These are phyloP conservation scores for Tanacetum coccineum DNA, from an alignment of 129 eudicot genomes.

Conservation along the genomic window DNA sequence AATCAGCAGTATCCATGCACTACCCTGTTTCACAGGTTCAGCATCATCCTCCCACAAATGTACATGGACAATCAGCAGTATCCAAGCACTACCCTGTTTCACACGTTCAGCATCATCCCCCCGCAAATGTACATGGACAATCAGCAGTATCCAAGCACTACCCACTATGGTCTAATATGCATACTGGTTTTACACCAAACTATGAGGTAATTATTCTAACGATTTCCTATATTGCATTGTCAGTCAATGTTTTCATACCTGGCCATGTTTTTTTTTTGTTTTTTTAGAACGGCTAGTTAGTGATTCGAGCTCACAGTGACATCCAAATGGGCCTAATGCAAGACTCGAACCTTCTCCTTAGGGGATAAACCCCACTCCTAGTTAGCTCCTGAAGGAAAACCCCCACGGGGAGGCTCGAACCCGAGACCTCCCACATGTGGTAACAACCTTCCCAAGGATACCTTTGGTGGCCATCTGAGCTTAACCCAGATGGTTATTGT, in stretches of 20 bases:
- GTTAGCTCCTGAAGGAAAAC: too few relatives aligned
- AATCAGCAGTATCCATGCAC: constrained; percentile 35
- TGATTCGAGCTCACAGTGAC: too few relatives aligned
- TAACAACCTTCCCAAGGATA: too few relatives aligned
- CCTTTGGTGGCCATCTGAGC: too few relatives aligned
- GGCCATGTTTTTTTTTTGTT: too few relatives aligned
- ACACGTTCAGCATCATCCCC: constrained; percentile 43
- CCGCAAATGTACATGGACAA: constrained; percentile 27
- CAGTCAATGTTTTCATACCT: neutral
- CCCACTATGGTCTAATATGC: constrained; percentile 42
- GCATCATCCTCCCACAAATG: constrained; percentile 25
- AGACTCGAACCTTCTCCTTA: too few relatives aligned
- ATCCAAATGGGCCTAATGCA: too few relatives aligned
- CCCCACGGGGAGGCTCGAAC: too few relatives aligned
- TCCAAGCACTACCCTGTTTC: constrained; percentile 21
- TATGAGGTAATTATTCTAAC: constrained; percentile 36
- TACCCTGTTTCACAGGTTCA: constrained; percentile 35
- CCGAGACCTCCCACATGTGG: too few relatives aligned
- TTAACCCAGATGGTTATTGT: neutral
- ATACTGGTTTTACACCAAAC: constrained; percentile 51
- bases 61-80: constrained; percentile 35
- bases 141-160: constrained; percentile 35
- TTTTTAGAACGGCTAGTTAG: too few relatives aligned
- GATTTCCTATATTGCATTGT: neutral
- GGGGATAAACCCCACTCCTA: too few relatives aligned